These are phyloP conservation scores for Limtongozyma cylindracea DNA, from an alignment of 805 yeast genomes.

Conservation along the genomic window DNA sequence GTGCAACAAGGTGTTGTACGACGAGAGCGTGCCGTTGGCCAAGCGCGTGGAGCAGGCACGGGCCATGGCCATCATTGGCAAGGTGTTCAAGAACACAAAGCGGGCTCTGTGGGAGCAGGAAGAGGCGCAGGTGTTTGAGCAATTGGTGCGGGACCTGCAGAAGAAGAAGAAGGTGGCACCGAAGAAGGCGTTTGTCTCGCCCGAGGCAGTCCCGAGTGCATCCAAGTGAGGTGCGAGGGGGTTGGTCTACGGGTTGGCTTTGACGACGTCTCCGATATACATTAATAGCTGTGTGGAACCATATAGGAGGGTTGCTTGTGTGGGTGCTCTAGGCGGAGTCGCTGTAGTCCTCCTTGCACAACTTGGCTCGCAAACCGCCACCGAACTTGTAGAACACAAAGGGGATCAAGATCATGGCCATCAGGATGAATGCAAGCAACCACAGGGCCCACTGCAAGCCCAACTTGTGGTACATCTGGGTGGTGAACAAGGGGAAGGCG, in stretches of 20 bases:
- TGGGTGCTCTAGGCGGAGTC: too few relatives aligned
- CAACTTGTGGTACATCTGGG: constrained; percentile 51
- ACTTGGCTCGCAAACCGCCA: constrained; percentile 26
- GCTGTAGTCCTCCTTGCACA: constrained; percentile 47
- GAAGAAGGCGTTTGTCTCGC: constrained; percentile 1
- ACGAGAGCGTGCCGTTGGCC: constrained; percentile 19
- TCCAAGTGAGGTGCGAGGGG: too few relatives aligned
- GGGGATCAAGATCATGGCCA: constrained; percentile 56
- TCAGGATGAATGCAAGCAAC: constrained; percentile 51
- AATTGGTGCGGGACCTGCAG: constrained; percentile 25
- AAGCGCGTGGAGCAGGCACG: constrained; percentile 35
- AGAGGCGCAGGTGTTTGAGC: constrained; percentile 60
- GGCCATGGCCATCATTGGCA: constrained; percentile 32
- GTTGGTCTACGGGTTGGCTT: too few relatives aligned
- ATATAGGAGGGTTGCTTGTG: too few relatives aligned
- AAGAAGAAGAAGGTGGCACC: constrained; percentile 11
- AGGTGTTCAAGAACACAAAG: constrained; percentile 27
- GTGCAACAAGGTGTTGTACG: constrained; percentile 39
- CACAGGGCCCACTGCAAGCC: constrained; percentile 69
- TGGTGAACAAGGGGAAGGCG: constrained; percentile 62
- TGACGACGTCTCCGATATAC: too few relatives aligned
- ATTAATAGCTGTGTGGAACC: too few relatives aligned
- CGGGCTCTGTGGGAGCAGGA: constrained; percentile 48
- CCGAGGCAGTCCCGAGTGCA: too few relatives aligned
- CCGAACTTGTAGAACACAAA: constrained; percentile 51